Conservation (phyloP, 129 eudicot genomes). For the Logfia minima region DNA sequence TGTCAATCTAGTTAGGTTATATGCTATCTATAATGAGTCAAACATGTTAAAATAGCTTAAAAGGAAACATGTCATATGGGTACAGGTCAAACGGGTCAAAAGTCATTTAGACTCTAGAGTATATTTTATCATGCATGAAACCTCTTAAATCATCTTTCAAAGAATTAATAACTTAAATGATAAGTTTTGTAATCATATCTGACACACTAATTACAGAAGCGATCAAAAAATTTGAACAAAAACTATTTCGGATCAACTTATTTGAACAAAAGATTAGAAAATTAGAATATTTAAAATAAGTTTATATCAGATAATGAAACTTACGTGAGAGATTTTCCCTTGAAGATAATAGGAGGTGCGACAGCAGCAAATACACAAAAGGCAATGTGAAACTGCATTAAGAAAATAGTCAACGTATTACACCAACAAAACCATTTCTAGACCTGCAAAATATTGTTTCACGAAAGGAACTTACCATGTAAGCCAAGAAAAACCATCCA, state of each 20-base stretch:
- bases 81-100: not conserved
- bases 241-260: not conserved
- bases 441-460: not conserved
- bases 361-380: constrained; percentile 83
- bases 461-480: constrained; percentile 49
- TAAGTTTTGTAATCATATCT: not conserved
- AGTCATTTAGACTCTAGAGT: not conserved
- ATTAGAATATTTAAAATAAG: too few relatives aligned
- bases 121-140: not conserved
- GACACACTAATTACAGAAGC: not conserved
- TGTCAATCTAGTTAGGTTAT: not conserved
- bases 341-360: constrained; percentile 90
- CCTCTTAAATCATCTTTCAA: not conserved
- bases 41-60: not conserved
- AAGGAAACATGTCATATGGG: not conserved
- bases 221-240: too few relatives aligned
- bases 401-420: not conserved
- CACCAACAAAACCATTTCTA: not conserved
- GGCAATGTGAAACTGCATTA: constrained; percentile 72
- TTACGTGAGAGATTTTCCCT: constrained; percentile 89
- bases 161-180: too few relatives aligned
- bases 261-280: not conserved
- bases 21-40: not conserved
- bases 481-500: constrained; percentile 90
- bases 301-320: constrained; percentile 15